Evolutionary conservation across 208 protist genomes (phyloP).

Genomic region (Acanthamoeba royreba): DNA sequence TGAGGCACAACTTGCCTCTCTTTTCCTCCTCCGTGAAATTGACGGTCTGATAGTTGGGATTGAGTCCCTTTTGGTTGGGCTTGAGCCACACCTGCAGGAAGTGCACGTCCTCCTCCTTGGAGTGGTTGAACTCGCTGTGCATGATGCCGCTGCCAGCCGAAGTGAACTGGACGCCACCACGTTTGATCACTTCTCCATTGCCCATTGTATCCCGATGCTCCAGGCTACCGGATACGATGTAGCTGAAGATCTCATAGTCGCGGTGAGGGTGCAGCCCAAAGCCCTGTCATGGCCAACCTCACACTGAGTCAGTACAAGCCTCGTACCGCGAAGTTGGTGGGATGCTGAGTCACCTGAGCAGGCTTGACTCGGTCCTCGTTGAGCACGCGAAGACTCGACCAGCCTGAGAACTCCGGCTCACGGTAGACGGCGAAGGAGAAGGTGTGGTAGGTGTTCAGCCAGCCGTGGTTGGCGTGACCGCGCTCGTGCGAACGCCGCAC

Average conservation of each 20-base stretch:
- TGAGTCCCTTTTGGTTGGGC: slow-evolving; percentile 13
- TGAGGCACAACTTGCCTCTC: slow-evolving; percentile 45
- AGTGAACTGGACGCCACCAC: slow-evolving; percentile 66
- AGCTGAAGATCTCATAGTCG: slow-evolving; percentile 71
- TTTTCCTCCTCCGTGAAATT: slow-evolving; percentile 47
- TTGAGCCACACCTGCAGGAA: slow-evolving; percentile 66
- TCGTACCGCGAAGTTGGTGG: too few relatives aligned
- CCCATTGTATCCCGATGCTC: slow-evolving; percentile 57
- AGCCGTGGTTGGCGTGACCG: slow-evolving; percentile 55
- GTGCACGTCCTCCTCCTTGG: background rate
- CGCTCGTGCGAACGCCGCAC: slow-evolving; percentile 3
- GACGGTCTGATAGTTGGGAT: slow-evolving; percentile 48
- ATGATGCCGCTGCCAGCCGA: slow-evolving; percentile 57
- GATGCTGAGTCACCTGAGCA: background rate
- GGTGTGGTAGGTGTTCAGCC: slow-evolving; percentile 64
- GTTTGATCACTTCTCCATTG: slow-evolving; percentile 45
- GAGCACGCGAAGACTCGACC: slow-evolving; percentile 57
- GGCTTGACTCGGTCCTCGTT: slow-evolving; percentile 65
- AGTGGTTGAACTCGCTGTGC: slow-evolving; percentile 61
- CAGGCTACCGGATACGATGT: slow-evolving; percentile 53
- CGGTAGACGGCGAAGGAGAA: slow-evolving; percentile 68
- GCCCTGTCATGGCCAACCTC: background rate
- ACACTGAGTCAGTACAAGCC: too few relatives aligned
- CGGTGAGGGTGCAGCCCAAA: slow-evolving; percentile 61
- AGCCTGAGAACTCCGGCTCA: slow-evolving; percentile 25